Evolutionary conservation across 2,329 filamentous ascomycete genomes (phyloP), one percentile per base, ranked within the genome.

Genomic region (Periconia sp.): DNA sequence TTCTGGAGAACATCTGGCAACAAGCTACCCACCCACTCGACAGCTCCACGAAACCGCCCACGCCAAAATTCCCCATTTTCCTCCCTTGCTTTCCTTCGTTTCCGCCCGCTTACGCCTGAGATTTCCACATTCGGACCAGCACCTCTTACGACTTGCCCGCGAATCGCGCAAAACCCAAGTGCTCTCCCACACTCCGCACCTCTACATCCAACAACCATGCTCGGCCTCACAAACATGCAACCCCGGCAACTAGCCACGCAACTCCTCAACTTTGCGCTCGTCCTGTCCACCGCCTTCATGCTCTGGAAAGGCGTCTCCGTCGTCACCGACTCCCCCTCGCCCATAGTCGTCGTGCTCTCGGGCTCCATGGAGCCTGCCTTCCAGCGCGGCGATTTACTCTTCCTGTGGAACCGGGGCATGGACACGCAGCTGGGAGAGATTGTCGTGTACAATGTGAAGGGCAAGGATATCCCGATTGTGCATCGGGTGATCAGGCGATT

Each of bases 381-480:
- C 69, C 86, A 91, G 69, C 80, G 88, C 31, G 88, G 88, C 41
- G 88, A 92, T 62, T 73, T 91, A 5, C 76, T 91, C 3, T 83
- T 91, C 60, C 75, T 92, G 6, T 91, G 87, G 87, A 92, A 92
- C 67, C 76, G 87, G 40, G 72, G 78, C 40, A 48, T 68, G 64
- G 79, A 86, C 30, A 85, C 84, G 1, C 79, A 87, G 60, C 76
- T 89, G 32, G 86, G 86, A 13, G 86, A 89, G 71, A 78, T 88
- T 49, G 86, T 89, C 54, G 86, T 89, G 34, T 89, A 88, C 73
- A 95, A 95, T 66, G 88, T 96, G 40, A 82, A 84, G 68, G 91
- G 87, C 44, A 99, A 97, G 78, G 89, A 96, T 56, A 97, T 99
- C 52, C 94, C 94, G 21, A 99, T 99, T 71, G 94, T 99, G 56